phyloP scores from a whole-genome alignment of 352 stramenopile species.

The Phytophthora pini region DNA sequence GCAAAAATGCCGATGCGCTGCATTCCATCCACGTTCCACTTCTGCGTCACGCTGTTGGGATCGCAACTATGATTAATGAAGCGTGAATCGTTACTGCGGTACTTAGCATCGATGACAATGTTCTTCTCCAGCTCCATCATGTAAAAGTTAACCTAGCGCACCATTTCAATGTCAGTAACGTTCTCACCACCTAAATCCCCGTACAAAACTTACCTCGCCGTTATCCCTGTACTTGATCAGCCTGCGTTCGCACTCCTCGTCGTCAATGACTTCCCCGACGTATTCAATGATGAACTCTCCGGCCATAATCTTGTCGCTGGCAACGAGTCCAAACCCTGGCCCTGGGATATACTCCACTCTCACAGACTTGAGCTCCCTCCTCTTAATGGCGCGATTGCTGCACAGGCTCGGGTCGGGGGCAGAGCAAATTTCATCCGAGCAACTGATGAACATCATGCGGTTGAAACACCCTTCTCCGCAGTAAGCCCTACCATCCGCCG shows the following conservation, averaged over 20 bases:
- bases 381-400: conserved; percentile 78
- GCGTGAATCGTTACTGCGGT: conserved; percentile 92
- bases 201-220: conserved; percentile 48
- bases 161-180: background rate
- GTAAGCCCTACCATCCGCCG: conserved; percentile 27
- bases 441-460: conserved; percentile 87
- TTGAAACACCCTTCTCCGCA: conserved; percentile 85
- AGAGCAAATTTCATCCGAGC: conserved; percentile 79
- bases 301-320: conserved; percentile 75
- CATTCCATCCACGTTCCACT: conserved; percentile 88
- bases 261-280: conserved; percentile 93
- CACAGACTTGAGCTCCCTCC: conserved; percentile 68
- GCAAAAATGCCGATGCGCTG: conserved; percentile 85
- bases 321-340: conserved; percentile 91
- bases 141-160: conserved; percentile 79
- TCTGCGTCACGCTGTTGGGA: conserved; percentile 95
- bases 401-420: conserved; percentile 69
- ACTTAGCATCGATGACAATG: conserved; percentile 85
- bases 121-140: conserved; percentile 90
- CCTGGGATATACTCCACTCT: conserved; percentile 79
- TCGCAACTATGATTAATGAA: conserved; percentile 97
- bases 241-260: conserved; percentile 76
- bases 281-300: conserved; percentile 95
- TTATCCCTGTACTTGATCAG: conserved; percentile 63
- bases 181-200: too few species aligned